phyloP scores from a whole-genome alignment of 2,329 filamentous ascomycete genomes.

The Rhynchosporium graminicola region DNA sequence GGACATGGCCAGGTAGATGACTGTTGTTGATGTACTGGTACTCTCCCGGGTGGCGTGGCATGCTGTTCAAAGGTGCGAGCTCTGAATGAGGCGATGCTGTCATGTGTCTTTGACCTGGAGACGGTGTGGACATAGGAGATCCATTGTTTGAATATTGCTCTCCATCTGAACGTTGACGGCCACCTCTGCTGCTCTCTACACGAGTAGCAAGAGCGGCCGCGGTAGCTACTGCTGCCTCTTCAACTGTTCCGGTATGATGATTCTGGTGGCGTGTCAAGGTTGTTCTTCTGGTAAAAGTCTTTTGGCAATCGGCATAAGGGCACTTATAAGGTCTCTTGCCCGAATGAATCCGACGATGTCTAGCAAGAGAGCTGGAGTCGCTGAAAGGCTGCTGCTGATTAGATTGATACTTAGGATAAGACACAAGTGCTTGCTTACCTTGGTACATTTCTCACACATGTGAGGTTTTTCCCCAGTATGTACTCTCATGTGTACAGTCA shows the following conservation, averaged over 20 bases:
- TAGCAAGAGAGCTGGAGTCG: conserved; percentile 89
- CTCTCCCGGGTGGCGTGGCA: conserved; percentile 55
- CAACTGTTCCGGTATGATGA: conserved; percentile 91
- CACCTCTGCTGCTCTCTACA: conserved; percentile 42
- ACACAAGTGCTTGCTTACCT: conserved; percentile 57
- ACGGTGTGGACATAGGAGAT: conserved; percentile 78
- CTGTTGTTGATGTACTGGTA: conserved; percentile 78
- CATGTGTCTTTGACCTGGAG: conserved; percentile 74
- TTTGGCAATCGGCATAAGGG: conserved; percentile 95
- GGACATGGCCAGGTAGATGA: conserved; percentile 79
- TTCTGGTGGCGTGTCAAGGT: conserved; percentile 95
- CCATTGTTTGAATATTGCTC: conserved; percentile 70
- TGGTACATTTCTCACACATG: conserved; percentile 94
- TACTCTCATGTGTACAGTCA: conserved; percentile 93
- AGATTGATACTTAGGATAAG: conserved; percentile 25
- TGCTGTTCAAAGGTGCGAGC: conserved; percentile 66
- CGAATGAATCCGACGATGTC: conserved; percentile 92
- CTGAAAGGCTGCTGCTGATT: conserved; percentile 74
- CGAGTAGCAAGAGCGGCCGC: conserved; percentile 74
- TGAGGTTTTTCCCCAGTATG: conserved; percentile 99
- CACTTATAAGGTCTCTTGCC: conserved; percentile 97
- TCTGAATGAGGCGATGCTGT: conserved; percentile 81
- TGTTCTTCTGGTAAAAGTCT: conserved; percentile 95
- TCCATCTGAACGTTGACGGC: conserved; percentile 66
- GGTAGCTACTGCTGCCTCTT: conserved; percentile 87